Percentiles rank a stretch among this genome's conserved stretches.
phyloP scores from a whole-genome alignment of 106 monocot species.

The Gastrodia elata region DNA sequence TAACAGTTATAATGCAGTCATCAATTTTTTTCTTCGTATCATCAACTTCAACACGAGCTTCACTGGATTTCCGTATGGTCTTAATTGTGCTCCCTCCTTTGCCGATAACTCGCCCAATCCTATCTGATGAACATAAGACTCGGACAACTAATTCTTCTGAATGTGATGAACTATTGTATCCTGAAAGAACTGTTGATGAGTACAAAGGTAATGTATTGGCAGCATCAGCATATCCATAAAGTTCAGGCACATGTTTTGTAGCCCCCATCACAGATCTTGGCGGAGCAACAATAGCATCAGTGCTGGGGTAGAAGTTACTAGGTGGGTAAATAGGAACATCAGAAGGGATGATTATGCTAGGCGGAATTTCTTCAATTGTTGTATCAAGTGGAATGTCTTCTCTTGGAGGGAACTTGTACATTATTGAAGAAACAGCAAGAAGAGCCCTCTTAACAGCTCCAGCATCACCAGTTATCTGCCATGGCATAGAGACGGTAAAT shows the following conservation, averaged over 20 bases:
- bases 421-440: slow-evolving; percentile 58
- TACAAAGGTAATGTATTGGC: slow-evolving; percentile 34
- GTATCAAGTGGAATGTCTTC: slow-evolving; percentile 91
- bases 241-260: slow-evolving; percentile 32
- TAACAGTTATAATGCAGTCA: slow-evolving; percentile 69
- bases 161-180: slow-evolving; percentile 23
- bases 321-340: slow-evolving; percentile 71
- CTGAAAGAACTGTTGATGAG: slow-evolving; percentile 49
- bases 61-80: slow-evolving; percentile 65
- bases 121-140: slow-evolving; percentile 75
- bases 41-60: slow-evolving; percentile 84
- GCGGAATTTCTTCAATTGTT: slow-evolving; percentile 37
- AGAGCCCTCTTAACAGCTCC: slow-evolving; percentile 70
- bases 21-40: slow-evolving; percentile 57
- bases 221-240: slow-evolving; percentile 38
- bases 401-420: slow-evolving; percentile 80
- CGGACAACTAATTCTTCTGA: slow-evolving; percentile 60
- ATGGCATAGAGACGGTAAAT: background rate
- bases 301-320: slow-evolving; percentile 39
- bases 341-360: slow-evolving; percentile 76
- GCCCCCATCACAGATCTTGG: slow-evolving; percentile 36
- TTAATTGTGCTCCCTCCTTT: slow-evolving; percentile 80
- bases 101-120: slow-evolving; percentile 93
- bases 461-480: slow-evolving; percentile 75
- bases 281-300: slow-evolving; percentile 36